Percentiles rank a stretch among this genome's conserved stretches.
phyloP scores from a whole-genome alignment of 2,329 filamentous ascomycete genomes.

The Diaporthe sp. region DNA sequence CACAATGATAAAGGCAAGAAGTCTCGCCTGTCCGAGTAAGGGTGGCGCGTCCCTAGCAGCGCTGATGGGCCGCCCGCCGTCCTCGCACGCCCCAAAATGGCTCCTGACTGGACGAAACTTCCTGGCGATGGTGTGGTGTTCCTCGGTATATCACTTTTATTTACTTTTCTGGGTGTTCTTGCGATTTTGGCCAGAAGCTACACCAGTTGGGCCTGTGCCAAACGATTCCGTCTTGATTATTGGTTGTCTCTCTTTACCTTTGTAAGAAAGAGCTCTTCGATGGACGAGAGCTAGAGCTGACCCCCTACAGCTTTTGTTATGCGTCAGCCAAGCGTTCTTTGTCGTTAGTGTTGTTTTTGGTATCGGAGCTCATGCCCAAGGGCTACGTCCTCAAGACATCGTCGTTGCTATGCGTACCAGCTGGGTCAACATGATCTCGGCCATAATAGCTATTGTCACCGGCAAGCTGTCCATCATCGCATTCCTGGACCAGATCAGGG shows the following conservation, averaged over 20 bases:
- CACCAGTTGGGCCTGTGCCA: neutral
- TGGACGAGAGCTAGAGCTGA: neutral
- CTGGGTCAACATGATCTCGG: slow-evolving; percentile 33
- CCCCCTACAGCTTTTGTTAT: neutral
- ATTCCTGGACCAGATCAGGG: slow-evolving; percentile 28
- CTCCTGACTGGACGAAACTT: slow-evolving; percentile 18
- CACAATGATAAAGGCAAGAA: neutral
- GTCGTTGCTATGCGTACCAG: slow-evolving; percentile 11
- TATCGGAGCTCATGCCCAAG: slow-evolving; percentile 10
- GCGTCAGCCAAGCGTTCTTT: slow-evolving; percentile 14
- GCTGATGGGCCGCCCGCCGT: neutral
- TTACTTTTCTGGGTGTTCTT: neutral
- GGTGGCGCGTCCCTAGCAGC: too few relatives aligned
- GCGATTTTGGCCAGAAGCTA: slow-evolving; percentile 16
- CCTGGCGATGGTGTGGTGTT: slow-evolving; percentile 16
- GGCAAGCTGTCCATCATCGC: slow-evolving; percentile 29
- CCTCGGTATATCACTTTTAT: neutral
- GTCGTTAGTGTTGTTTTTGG: slow-evolving; percentile 9
- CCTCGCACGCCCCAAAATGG: neutral
- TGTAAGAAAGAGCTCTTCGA: neutral
- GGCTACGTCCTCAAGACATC: neutral
- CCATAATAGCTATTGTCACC: slow-evolving; percentile 22
- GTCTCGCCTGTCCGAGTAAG: neutral
- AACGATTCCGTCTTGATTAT: slow-evolving; percentile 26
- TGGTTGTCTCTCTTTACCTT: slow-evolving; percentile 19